Conservation (phyloP, 352 stramenopile species). For the Phytophthora pluvialis region DNA sequence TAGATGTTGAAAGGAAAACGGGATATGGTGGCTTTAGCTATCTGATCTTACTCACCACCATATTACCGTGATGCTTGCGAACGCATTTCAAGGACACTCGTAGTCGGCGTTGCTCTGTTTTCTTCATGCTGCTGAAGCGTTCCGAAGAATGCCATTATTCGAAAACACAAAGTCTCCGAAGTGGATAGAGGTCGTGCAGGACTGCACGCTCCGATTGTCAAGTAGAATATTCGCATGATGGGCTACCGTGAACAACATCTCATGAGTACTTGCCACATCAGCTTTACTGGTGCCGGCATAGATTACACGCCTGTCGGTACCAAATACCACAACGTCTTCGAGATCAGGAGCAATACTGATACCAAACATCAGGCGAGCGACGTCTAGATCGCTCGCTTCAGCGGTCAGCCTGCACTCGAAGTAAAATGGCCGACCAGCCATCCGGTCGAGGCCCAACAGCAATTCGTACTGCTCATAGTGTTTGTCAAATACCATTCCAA, state of each 20-base stretch:
- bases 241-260: conserved; percentile 5
- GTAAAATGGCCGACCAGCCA: conserved; percentile 16
- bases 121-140: not conserved
- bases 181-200: conserved; percentile 5
- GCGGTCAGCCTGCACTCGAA: conserved; percentile 3
- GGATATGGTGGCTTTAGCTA: too few species aligned
- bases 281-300: conserved; percentile 20
- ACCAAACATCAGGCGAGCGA: not conserved
- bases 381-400: not conserved
- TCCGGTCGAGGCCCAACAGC: conserved; percentile 2
- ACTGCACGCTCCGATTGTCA: not conserved
- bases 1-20: too few species aligned
- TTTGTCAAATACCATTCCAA: conserved; percentile 17
- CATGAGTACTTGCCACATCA: conserved; percentile 7
- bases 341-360: conserved; percentile 1
- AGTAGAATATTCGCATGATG: not conserved
- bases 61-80: too few species aligned
- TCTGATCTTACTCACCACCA: too few species aligned
- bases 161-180: not conserved
- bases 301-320: not conserved
- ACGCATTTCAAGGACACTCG: too few species aligned
- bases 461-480: conserved; percentile 4
- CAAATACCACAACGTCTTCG: conserved; percentile 6
- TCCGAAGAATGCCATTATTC: not conserved
- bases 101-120: not conserved